Conservation (phyloP, 2,329 filamentous ascomycete genomes). For the Phialemonium atrogriseum region DNA sequence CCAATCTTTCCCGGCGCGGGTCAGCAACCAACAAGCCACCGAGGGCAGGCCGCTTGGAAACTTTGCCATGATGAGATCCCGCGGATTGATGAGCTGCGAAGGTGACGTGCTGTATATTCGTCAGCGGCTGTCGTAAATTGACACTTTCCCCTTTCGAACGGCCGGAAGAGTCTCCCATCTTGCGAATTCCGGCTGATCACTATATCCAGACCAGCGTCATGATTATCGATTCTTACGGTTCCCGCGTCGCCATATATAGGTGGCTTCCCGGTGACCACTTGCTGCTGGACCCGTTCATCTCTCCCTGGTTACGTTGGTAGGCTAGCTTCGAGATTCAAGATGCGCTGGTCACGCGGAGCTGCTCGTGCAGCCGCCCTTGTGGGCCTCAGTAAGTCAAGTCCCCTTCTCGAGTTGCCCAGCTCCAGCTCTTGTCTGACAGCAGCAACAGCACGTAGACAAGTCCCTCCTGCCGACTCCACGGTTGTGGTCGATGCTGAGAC, state of each 20-base stretch:
- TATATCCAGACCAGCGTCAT: no score
- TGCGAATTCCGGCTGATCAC: constrained; percentile 1
- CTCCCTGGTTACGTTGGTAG: neutral
- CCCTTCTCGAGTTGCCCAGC: neutral
- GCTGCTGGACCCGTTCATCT: constrained; percentile 1
- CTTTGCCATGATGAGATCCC: no score
- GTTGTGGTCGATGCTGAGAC: constrained; percentile 26
- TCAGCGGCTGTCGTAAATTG: constrained; percentile 4
- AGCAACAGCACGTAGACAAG: constrained; percentile 12
- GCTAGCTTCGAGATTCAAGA: constrained; percentile 11
- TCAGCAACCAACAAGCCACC: no score
- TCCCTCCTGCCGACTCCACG: constrained; percentile 24
- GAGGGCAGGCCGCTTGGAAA: no score
- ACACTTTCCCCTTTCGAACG: constrained; percentile 9
- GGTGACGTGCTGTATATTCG: constrained; percentile 2
- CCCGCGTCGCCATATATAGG: constrained; percentile 1
- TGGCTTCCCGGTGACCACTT: neutral
- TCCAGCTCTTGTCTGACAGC: constrained; percentile 6
- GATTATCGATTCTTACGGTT: no score
- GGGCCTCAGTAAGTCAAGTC: constrained; percentile 20
- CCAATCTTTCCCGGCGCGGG: no score
- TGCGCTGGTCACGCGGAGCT: constrained; percentile 21
- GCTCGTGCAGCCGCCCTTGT: constrained; percentile 19
- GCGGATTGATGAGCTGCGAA: neutral
- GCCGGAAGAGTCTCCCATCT: constrained; percentile 11